Base-by-base conservation (phyloP, 495 filamentous ascomycete genomes). In the Talaromyces borbonicus region DNA sequence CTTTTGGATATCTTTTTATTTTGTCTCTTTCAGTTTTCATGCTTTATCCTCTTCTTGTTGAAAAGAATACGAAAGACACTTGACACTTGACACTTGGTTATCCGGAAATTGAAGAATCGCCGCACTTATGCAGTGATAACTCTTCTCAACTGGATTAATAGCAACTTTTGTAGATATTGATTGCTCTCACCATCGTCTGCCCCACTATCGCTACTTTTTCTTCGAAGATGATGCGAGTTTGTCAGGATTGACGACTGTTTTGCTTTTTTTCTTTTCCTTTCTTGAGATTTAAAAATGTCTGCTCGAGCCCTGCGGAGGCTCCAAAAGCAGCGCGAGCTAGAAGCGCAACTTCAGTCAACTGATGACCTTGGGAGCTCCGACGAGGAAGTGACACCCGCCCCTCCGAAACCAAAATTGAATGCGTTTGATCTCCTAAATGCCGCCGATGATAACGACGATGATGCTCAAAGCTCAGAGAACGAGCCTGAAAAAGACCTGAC, bases 231-330 rank as follows among this genome's bases (percentile, higher is more conserved):
- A 45, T 32, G 39, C 31, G 23, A 19, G 26, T 47, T 19, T 2
- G 18, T 5, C 6, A 16, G n/a, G 33, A 37, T 11, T 6, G 11
- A 37, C 9, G 8, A 6, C 11, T 12, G 33, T 37, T 37, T 6
- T 37, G 6, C 33, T 14, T n/a, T n/a, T n/a, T n/a, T n/a, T n/a
- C n/a, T n/a, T n/a, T n/a, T n/a, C n/a, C n/a, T n/a, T 27, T 42
- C 23, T 26, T 18, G 39, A 25, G 27, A 38, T 26, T 29, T 8
- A 20, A 68, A 48, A 38, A 94, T 94, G 87, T 90, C 87, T 29
- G 86, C 80, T 23, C 77, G 87, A 49, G 85, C 87, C 25, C 60
- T 92, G 41, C 77, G 86, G 37, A 88, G 85, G 62, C 67, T 89
- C 32, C 84, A 87, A 51, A 78, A 69, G 53, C 70, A 77, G 60